phyloP scores from a whole-genome alignment of 345 rosid species.

The Carallia pectinifolia region DNA sequence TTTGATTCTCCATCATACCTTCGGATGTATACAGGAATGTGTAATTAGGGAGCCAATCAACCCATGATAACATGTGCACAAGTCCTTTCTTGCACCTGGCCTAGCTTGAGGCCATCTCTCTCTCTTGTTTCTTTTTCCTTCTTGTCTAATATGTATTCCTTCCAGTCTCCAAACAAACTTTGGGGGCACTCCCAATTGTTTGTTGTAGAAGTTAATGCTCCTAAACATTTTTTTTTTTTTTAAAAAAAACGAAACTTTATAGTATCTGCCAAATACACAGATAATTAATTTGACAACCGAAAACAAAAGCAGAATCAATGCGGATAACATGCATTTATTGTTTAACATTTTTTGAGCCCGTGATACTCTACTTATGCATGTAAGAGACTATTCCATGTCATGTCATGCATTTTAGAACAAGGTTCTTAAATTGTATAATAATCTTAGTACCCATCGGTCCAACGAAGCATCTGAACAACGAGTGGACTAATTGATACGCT shows the following conservation, averaged over 20 bases:
- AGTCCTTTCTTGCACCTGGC: neutral
- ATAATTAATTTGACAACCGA: neutral
- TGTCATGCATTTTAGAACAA: neutral
- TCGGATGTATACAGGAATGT: neutral
- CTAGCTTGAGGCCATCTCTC: conserved; percentile 11
- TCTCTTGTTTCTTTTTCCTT: too few relatives aligned
- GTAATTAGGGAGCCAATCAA: too few relatives aligned
- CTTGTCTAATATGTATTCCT: neutral
- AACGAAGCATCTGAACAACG: too few relatives aligned
- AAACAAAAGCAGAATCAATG: neutral
- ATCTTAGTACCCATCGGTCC: too few relatives aligned
- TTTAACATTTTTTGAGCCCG: conserved; percentile 20
- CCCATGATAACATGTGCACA: neutral
- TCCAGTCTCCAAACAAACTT: conserved; percentile 1
- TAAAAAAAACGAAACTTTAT: neutral
- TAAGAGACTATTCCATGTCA: neutral
- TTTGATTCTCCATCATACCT: neutral
- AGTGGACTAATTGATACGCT: too few relatives aligned
- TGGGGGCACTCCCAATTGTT: neutral
- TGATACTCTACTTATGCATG: conserved; percentile 11
- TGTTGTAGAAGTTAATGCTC: neutral
- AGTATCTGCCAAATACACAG: neutral
- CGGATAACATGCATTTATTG: neutral
- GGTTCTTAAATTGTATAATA: too few relatives aligned
- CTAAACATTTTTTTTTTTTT: neutral